Evolutionary conservation across 75 land plant species (phyloP), one percentile per base, ranked within the genome.

Genomic region (Chamaecyparis obtusa): DNA sequence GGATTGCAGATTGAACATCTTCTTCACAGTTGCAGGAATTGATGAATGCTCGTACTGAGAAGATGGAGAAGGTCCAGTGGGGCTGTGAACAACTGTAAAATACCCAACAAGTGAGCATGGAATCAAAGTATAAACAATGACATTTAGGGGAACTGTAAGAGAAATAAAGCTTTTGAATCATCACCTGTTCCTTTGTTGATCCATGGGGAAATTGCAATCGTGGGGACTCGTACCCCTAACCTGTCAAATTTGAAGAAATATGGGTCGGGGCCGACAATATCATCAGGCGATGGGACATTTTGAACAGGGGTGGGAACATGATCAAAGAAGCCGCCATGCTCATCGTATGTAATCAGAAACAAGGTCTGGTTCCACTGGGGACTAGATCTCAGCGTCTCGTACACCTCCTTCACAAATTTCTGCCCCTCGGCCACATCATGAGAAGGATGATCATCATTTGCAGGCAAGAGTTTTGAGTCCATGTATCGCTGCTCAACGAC

Each of bases 21-120:
- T 97, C 91, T 92, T 94, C 69, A 97, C 94, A 0, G 99, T 95
- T 30, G 98, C 99, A 1, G 99, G 95, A 32, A 97, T 91, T 0
- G 99, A 97, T 15, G 99, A 97, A 86, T 97, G 99, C 91, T 97
- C 99, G 71, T 85, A 96, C 79, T 97, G 94, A 1, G 99, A 97
- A 10, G 94, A 92, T 0, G 95, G 90, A 35, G 74, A 77, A 21
- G 95, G 96, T 30, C 98, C 98, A 27, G 83, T 82, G 0, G 97
- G 93, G 3, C 90, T 91, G 87, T 97, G 99, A 37, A 96, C 91
- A 83, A 97, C 99, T 97, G 91, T 88, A 87, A 49, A 32, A 89
- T 13, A 32, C 30, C 9, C 33, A 27, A 8, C 35, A 71, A 11
- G 75, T 27, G 32, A n/a, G 2, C 3, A 32, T 2, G 32, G 1